Base-by-base conservation (phyloP, 2,329 filamentous ascomycete species). In the Cladophialophora carrionii region DNA sequence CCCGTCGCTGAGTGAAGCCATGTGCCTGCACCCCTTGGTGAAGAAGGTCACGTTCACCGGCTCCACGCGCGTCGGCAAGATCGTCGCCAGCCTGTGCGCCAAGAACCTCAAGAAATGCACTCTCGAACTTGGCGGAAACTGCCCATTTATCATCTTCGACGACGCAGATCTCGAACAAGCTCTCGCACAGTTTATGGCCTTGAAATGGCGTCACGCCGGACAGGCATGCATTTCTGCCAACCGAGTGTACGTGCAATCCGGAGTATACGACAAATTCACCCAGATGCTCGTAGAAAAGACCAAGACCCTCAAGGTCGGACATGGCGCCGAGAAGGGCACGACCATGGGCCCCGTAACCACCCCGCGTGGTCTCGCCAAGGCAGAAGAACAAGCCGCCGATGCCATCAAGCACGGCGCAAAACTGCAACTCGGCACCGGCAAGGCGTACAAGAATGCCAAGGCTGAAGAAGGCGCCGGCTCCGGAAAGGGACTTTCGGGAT, bases 71-170 rank as follows among this genome's bases (percentile, higher is more conserved):
- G 82, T 88, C 4, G 87, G 87, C 48, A 88, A 88, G 74, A 76
- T 88, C 12, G 81, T 88, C 10, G 85, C 86, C 0, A 82, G 81
- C 55, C 80, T 85, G 61, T 88, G 86, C 71, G 78, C 84, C 0
- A 81, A 85, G 52, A 85, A 84, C 0, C 73, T 88, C 63, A 88
- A 88, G 78, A 88, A 88, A 70, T 79, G 86, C 22, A 88, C 87
- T 0, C 78, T 89, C 7, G 86, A 88, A 71, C 78, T 88, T 10
- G 86, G 86, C 60, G 86, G 86, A 20, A 88, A 88, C 73, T 88
- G 86, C 64, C 86, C 86, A 0, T 87, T 88, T 71, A 73, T 88
- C 22, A 82, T 89, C 31, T 88, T 88, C 66, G 84, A 88, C 66
- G 86, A 89, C 74, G 86, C 86, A 10, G 83, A 87, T 70, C 78